phyloP scores from a whole-genome alignment of 306 rosid species.

The Gleditsia sinensis region DNA sequence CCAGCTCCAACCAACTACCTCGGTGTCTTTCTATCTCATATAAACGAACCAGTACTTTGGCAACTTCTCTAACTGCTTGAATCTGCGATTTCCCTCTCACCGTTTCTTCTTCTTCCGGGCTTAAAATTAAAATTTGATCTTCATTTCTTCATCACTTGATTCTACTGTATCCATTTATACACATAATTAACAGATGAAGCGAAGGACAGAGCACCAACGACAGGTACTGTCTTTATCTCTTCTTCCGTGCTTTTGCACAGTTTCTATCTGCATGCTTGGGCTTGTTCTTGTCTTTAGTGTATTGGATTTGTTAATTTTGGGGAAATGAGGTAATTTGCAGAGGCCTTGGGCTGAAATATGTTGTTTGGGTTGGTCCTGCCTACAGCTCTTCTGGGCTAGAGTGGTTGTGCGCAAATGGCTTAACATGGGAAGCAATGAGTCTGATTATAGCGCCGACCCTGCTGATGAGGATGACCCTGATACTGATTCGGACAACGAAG shows the following conservation, averaged over 20 bases:
- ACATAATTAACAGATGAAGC: conserved; percentile 52
- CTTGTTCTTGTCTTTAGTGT: conserved; percentile 8
- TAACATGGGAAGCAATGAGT: conserved; percentile 67
- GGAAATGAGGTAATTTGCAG: conserved; percentile 68
- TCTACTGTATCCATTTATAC: conserved; percentile 14
- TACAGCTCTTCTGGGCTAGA: conserved; percentile 91
- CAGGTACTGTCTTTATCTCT: conserved; percentile 49
- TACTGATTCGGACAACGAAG: conserved; percentile 56
- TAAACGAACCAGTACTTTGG: too few species aligned
- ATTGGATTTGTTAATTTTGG: conserved; percentile 49
- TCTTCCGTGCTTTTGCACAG: not conserved
- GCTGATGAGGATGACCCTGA: conserved; percentile 46
- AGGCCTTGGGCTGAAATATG: conserved; percentile 83
- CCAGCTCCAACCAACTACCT: conserved; percentile 28
- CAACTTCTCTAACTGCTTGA: not conserved
- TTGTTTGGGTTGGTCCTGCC: conserved; percentile 89
- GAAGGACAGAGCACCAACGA: conserved; percentile 41
- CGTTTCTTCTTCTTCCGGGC: not conserved
- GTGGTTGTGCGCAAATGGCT: conserved; percentile 88
- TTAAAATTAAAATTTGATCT: not conserved
- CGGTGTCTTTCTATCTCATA: not conserved
- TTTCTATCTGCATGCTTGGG: not conserved
- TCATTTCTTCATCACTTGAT: conserved; percentile 6
- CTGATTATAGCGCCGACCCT: conserved; percentile 91
- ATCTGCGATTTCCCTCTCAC: not conserved